A percentile compares a stretch with the other conserved stretches of the same genome.
Conservation (phyloP, 768 basidiomycete species). For the Leucosporidium yakuticum region DNA sequence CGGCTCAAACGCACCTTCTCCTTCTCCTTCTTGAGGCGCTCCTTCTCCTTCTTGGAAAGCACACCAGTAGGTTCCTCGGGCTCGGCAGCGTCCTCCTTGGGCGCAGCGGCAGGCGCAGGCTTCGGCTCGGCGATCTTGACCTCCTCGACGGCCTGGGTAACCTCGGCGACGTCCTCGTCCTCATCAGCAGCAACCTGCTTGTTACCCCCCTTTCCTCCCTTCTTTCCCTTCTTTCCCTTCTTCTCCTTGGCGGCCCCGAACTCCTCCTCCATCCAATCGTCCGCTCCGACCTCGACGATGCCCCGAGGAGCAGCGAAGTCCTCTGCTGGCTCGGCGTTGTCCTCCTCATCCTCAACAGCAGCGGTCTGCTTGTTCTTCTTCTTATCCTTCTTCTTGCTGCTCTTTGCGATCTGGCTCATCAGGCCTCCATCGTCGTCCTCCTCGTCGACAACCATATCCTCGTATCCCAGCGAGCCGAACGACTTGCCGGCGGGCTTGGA, state of each 20-base stretch:
- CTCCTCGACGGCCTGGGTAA: conserved; percentile 9
- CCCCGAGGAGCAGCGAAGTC: conserved; percentile 45
- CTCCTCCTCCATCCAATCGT: conserved; percentile 68
- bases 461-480: neutral
- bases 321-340: conserved; percentile 34
- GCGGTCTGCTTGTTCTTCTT: conserved; percentile 36
- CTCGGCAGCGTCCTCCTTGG: conserved; percentile 46
- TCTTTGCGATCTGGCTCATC: conserved; percentile 31
- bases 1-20: conserved; percentile 63
- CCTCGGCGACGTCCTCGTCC: conserved; percentile 21
- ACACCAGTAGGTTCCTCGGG: conserved; percentile 54
- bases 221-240: conserved; percentile 45
- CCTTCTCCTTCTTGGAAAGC: conserved; percentile 92
- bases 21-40: conserved; percentile 90
- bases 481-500: neutral
- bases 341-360: conserved; percentile 34
- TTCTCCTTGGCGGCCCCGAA: conserved; percentile 59
- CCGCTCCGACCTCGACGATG: conserved; percentile 55
- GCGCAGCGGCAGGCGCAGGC: conserved; percentile 42
- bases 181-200: conserved; percentile 23
- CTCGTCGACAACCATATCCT: conserved; percentile 31
- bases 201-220: conserved; percentile 51
- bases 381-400: conserved; percentile 39
- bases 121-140: conserved; percentile 17
- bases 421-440: conserved; percentile 26